Evolutionary conservation across 2,329 filamentous ascomycete species (phyloP).

Genomic region (Gaeumannomyces tritici): DNA sequence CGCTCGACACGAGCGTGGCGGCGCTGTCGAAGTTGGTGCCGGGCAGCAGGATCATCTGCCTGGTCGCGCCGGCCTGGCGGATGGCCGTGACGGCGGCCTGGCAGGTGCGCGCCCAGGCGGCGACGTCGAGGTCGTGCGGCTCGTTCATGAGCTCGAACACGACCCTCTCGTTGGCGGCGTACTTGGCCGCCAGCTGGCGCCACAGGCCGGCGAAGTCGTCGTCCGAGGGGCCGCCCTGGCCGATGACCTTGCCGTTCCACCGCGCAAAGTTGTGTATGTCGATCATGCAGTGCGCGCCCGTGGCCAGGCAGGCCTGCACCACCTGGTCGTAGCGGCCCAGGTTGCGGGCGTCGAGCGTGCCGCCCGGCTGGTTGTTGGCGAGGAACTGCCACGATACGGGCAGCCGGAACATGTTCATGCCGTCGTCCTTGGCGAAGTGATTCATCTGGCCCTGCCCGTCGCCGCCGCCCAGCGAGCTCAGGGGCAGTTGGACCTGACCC

Average conservation of each 20-base stretch:
- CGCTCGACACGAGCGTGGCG: slow-evolving; percentile 34
- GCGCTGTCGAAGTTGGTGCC: slow-evolving; percentile 31
- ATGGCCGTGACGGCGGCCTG: slow-evolving; percentile 58
- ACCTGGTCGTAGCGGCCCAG: slow-evolving; percentile 36
- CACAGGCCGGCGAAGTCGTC: slow-evolving; percentile 53
- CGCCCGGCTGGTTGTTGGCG: slow-evolving; percentile 30
- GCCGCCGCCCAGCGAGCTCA: slow-evolving; percentile 16
- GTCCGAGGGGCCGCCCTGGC: slow-evolving; percentile 54
- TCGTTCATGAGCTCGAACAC: slow-evolving; percentile 63
- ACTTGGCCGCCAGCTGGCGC: slow-evolving; percentile 47
- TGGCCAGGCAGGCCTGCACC: slow-evolving; percentile 36
- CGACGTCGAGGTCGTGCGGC: slow-evolving; percentile 50
- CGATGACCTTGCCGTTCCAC: slow-evolving; percentile 53
- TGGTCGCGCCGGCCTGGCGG: slow-evolving; percentile 46
- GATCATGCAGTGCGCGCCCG: slow-evolving; percentile 38
- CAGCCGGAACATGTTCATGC: slow-evolving; percentile 47
- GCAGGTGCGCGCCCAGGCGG: slow-evolving; percentile 47
- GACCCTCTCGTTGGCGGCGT: slow-evolving; percentile 41
- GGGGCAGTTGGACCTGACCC: slow-evolving; percentile 19
- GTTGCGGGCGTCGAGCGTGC: slow-evolving; percentile 29
- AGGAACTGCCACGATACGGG: slow-evolving; percentile 45
- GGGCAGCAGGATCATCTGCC: slow-evolving; percentile 54
- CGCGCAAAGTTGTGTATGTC: slow-evolving; percentile 50
- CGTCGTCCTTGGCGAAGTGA: slow-evolving; percentile 43
- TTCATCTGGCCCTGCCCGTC: slow-evolving; percentile 38